A percentile compares a stretch with the other conserved stretches of the same genome.
phyloP scores from a whole-genome alignment of 2,329 filamentous ascomycete genomes.

The Aspergillus tanneri region DNA sequence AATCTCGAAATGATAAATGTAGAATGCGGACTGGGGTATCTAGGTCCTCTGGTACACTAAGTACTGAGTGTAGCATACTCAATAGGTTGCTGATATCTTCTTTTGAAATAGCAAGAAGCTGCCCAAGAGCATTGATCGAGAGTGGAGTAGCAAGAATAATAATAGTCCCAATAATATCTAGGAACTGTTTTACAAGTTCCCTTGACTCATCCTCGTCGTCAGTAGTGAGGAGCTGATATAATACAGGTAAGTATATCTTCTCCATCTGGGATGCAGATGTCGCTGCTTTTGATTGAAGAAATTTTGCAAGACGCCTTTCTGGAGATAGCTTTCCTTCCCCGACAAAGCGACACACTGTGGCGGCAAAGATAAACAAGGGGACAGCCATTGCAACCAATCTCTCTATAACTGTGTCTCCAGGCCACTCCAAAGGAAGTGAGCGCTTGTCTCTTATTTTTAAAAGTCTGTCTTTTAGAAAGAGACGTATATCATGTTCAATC shows the following conservation, averaged over 20 bases:
- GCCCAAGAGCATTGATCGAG: conserved; percentile 16
- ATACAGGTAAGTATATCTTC: conserved; percentile 26
- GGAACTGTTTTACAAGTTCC: conserved; percentile 18
- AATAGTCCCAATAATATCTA: conserved; percentile 23
- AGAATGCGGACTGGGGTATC: conserved; percentile 19
- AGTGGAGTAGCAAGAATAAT: conserved; percentile 25
- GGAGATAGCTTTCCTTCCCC: conserved; percentile 8
- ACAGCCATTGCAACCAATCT: conserved; percentile 12
- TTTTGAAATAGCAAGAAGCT: conserved; percentile 10
- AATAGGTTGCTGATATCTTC: conserved; percentile 13
- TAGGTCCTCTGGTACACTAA: conserved; percentile 15
- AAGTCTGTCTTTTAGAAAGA: conserved; percentile 23
- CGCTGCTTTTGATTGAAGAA: conserved; percentile 17
- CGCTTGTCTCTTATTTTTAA: conserved; percentile 13
- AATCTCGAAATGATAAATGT: conserved; percentile 34
- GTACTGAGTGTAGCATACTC: conserved; percentile 20
- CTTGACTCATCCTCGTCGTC: conserved; percentile 13
- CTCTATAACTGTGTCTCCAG: conserved; percentile 1
- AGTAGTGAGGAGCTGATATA: conserved; percentile 19
- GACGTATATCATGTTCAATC: conserved; percentile 23
- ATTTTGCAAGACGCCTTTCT: conserved; percentile 12
- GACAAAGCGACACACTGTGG: conserved; percentile 15
- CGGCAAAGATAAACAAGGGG: conserved; percentile 15
- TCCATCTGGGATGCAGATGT: conserved; percentile 22
- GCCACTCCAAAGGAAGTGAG: conserved; percentile 15